Evolutionary conservation across 73 alveolate genomes (phyloP).

Genomic region (Paramecium sexaurelia): DNA sequence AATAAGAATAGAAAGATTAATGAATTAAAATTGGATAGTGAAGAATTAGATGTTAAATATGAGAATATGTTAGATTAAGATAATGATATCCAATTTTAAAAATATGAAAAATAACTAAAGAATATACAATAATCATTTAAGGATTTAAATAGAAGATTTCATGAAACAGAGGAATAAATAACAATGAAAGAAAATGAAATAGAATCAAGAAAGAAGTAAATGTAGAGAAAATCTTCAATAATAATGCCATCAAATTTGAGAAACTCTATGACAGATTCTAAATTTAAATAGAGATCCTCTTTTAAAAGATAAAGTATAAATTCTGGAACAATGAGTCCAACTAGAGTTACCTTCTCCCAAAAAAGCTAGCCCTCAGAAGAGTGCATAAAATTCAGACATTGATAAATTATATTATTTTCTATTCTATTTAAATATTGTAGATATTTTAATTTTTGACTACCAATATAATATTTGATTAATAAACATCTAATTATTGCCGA

Average conservation of each 20-base stretch:
- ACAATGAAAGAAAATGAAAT: slow-evolving; percentile 15
- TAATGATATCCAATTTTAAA: not conserved
- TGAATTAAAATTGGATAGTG: not conserved
- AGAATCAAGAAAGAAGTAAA: not conserved
- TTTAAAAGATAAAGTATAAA: slow-evolving; percentile 5
- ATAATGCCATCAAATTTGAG: not conserved
- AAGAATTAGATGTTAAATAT: slow-evolving; percentile 5
- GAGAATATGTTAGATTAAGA: not conserved
- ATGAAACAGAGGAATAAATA: slow-evolving; percentile 2
- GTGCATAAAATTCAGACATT: not conserved
- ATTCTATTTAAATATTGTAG: not conserved
- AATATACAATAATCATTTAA: not conserved
- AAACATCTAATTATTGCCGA: slow-evolving; percentile 40
- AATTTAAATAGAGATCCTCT: slow-evolving; percentile 1
- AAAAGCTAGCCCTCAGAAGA: not conserved
- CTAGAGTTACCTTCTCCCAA: slow-evolving; percentile 6
- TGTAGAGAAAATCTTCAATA: not conserved
- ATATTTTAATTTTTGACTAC: not conserved
- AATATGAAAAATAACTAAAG: not conserved
- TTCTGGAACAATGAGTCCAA: slow-evolving; percentile 23
- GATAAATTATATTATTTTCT: not conserved
- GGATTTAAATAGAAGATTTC: slow-evolving; percentile 13
- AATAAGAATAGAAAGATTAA: not conserved
- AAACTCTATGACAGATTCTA: not conserved
- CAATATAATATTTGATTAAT: too few species aligned